Percentiles rank a stretch among this genome's conserved stretches.
phyloP scores from a whole-genome alignment of 768 basidiomycete genomes.

The Hemileccinum impolitum region DNA sequence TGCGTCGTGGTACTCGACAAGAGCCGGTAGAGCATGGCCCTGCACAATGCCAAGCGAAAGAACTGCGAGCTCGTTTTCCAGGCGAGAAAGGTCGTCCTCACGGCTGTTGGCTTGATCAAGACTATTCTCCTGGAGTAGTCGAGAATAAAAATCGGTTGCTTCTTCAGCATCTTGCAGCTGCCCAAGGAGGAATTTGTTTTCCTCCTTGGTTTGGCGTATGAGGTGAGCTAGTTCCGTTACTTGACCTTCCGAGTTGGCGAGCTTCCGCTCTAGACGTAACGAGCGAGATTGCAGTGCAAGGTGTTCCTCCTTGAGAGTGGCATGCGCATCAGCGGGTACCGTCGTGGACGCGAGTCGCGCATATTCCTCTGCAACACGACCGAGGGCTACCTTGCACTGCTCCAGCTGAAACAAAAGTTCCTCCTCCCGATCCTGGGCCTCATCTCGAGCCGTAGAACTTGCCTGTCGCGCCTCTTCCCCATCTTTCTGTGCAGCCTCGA shows the following conservation, averaged over 20 bases:
- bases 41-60: slow-evolving; percentile 18
- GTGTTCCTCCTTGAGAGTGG: slow-evolving; percentile 40
- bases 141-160: slow-evolving; percentile 16
- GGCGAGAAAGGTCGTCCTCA: slow-evolving; percentile 4
- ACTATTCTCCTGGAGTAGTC: slow-evolving; percentile 8
- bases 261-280: slow-evolving; percentile 61
- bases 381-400: slow-evolving; percentile 44
- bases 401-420: slow-evolving; percentile 50
- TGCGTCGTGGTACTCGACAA: slow-evolving; percentile 18
- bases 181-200: slow-evolving; percentile 42
- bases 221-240: slow-evolving; percentile 62
- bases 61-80: slow-evolving; percentile 18
- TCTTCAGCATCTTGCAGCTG: slow-evolving; percentile 18
- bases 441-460: slow-evolving; percentile 30
- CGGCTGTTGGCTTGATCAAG: background rate
- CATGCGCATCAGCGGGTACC: slow-evolving; percentile 36
- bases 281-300: slow-evolving; percentile 38
- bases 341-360: slow-evolving; percentile 45
- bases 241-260: slow-evolving; percentile 65
- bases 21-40: slow-evolving; percentile 4
- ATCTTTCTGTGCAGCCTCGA: slow-evolving; percentile 38
- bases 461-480: slow-evolving; percentile 32
- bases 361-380: slow-evolving; percentile 52
- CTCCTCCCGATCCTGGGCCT: slow-evolving; percentile 39
- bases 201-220: slow-evolving; percentile 53